These are phyloP conservation scores for Phyllostachys edulis DNA, from an alignment of 176 grass and related monocot genomes.

Conservation along the genomic window DNA sequence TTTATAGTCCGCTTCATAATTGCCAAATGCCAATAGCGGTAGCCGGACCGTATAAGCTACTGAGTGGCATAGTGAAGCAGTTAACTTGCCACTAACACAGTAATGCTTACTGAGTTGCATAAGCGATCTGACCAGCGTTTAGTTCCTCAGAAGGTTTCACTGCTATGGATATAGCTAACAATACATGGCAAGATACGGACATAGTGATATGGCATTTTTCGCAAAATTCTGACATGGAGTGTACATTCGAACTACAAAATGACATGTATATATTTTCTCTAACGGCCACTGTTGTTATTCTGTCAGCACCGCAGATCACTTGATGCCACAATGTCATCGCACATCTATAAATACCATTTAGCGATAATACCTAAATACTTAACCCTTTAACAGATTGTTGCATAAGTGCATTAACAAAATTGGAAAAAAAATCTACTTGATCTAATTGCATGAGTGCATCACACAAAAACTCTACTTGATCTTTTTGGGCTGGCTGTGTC, in stretches of 20 bases:
- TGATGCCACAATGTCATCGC: neutral
- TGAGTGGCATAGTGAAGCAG: neutral
- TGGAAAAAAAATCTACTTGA: neutral
- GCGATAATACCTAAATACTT: neutral
- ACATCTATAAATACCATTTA: neutral
- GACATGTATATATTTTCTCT: conserved; percentile 2
- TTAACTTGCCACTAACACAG: neutral
- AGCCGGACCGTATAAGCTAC: neutral
- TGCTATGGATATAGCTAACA: neutral
- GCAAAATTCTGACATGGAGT: neutral
- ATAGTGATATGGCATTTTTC: neutral
- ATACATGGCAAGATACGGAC: neutral
- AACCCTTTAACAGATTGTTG: neutral
- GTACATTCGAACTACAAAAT: neutral
- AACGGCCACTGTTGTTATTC: neutral
- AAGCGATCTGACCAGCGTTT: neutral
- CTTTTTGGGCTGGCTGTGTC: neutral
- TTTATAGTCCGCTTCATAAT: conserved; percentile 4
- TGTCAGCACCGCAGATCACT: neutral
- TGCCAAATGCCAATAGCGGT: conserved; percentile 8
- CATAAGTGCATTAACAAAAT: neutral
- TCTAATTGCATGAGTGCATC: neutral
- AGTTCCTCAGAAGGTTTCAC: neutral
- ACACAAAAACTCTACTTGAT: neutral
- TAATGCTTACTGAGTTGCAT: neutral